phyloP scores from a whole-genome alignment of 2,329 filamentous ascomycete genomes.

The Cordyceps pruinosa region DNA sequence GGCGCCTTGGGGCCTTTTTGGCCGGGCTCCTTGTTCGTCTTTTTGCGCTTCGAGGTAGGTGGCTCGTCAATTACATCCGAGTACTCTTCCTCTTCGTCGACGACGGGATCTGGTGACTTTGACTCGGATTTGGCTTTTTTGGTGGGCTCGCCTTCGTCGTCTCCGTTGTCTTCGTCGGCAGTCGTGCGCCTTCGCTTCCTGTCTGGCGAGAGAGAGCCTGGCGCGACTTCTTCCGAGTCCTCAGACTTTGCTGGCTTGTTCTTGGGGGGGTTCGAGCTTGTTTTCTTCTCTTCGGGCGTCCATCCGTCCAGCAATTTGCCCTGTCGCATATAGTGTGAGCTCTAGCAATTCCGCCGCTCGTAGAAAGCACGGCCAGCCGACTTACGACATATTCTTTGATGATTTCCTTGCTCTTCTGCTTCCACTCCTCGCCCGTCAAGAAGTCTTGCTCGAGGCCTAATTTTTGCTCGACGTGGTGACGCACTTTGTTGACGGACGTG shows the following conservation, averaged over 20 bases:
- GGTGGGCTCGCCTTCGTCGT: constrained; percentile 14
- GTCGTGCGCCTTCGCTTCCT: constrained; percentile 14
- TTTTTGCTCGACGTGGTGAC: constrained; percentile 43
- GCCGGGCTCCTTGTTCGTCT: constrained; percentile 29
- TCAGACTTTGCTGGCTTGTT: constrained; percentile 28
- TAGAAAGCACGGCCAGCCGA: constrained; percentile 10
- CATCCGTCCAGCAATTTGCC: constrained; percentile 32
- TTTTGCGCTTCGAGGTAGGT: constrained; percentile 51
- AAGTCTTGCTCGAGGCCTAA: constrained; percentile 44
- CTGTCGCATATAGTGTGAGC: constrained; percentile 19
- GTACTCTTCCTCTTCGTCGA: constrained; percentile 33
- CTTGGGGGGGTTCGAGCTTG: constrained; percentile 21
- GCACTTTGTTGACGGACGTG: constrained; percentile 51
- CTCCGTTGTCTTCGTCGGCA: constrained; percentile 14
- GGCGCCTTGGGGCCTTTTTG: constrained; percentile 19
- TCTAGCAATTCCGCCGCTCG: neutral
- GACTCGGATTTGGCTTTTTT: neutral
- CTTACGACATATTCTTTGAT: constrained; percentile 50
- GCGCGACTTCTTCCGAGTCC: constrained; percentile 15
- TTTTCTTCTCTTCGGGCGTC: constrained; percentile 19
- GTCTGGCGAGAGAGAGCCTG: neutral
- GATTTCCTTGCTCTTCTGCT: constrained; percentile 49
- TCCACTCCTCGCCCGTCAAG: constrained; percentile 46
- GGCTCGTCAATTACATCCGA: constrained; percentile 65
- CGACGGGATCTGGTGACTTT: constrained; percentile 14